phyloP scores from a whole-genome alignment of 225 moss, liverwort and hornwort species.

The Physcomitrium patens region DNA sequence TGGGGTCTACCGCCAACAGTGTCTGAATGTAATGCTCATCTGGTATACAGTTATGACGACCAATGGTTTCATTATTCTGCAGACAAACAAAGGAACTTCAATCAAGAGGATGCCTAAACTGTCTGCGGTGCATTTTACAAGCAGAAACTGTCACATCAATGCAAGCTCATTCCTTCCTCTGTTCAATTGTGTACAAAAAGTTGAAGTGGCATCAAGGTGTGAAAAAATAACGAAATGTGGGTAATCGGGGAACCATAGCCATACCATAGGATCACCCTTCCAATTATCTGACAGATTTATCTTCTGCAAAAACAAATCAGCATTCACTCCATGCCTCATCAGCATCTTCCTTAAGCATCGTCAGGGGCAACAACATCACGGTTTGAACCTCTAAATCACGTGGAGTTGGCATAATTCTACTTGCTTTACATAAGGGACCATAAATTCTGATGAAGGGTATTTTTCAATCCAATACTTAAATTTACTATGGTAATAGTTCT shows the following conservation, averaged over 20 bases:
- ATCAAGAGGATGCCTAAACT: background rate
- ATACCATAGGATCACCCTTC: conserved; percentile 52
- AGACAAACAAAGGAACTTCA: conserved; percentile 14
- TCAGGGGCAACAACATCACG: conserved; percentile 29
- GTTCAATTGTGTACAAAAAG: conserved; percentile 1
- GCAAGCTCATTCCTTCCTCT: background rate
- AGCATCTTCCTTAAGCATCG: conserved; percentile 37
- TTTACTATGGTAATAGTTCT: background rate
- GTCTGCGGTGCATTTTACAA: background rate
- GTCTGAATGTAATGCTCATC: conserved; percentile 98
- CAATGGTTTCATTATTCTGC: conserved; percentile 53
- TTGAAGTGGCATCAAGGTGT: background rate
- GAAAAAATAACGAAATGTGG: background rate
- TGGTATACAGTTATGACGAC: conserved; percentile 83
- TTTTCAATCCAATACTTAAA: background rate
- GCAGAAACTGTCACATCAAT: background rate
- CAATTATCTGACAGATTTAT: conserved; percentile 56
- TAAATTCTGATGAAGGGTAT: background rate
- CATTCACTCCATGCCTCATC: conserved; percentile 46
- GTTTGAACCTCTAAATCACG: too few relatives aligned
- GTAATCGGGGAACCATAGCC: conserved; percentile 17
- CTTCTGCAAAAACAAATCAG: conserved; percentile 57
- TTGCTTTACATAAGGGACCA: background rate
- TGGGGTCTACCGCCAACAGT: conserved; percentile 73
- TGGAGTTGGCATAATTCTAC: too few relatives aligned